phyloP scores from a whole-genome alignment of 768 basidiomycete species.

The Agrocybe pediades region DNA sequence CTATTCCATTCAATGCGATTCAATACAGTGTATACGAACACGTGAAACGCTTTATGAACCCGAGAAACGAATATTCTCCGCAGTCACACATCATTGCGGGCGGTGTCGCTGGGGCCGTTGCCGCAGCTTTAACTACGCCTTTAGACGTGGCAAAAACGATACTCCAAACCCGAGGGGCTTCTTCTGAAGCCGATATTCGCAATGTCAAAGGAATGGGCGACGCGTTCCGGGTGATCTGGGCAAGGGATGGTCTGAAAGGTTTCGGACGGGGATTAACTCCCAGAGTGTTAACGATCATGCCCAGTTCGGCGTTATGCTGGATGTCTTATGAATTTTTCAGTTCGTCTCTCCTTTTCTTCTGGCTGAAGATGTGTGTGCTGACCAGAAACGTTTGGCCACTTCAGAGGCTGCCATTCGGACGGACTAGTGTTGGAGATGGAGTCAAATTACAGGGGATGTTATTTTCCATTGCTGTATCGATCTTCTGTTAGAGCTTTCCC shows the following conservation, averaged over 20 bases:
- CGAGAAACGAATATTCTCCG: constrained; percentile 88
- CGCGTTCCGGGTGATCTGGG: constrained; percentile 88
- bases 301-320: constrained; percentile 97
- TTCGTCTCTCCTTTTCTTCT: constrained; percentile 40
- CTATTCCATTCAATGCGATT: constrained; percentile 97
- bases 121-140: constrained; percentile 94
- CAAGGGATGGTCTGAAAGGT: constrained; percentile 81
- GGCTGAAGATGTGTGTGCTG: constrained; percentile 7
- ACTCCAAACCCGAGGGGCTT: constrained; percentile 92
- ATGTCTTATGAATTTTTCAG: constrained; percentile 98
- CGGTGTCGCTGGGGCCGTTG: constrained; percentile 89
- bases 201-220: constrained; percentile 82
- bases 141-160: constrained; percentile 98
- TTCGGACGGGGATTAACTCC: constrained; percentile 89
- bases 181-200: constrained; percentile 83
- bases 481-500: constrained; percentile 2
- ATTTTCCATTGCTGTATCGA: constrained; percentile 12
- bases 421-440: constrained; percentile 25
- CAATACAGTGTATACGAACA: constrained; percentile 98
- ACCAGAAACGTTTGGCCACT: constrained; percentile 10
- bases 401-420: constrained; percentile 69
- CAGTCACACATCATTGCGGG: constrained; percentile 90
- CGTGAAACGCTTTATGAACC: constrained; percentile 84
- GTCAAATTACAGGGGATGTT: neutral
- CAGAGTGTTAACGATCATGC: constrained; percentile 92